Percentiles rank a stretch among this genome's conserved stretches.
Conservation (phyloP, 805 yeast species). For the Yarrowia bubula region DNA sequence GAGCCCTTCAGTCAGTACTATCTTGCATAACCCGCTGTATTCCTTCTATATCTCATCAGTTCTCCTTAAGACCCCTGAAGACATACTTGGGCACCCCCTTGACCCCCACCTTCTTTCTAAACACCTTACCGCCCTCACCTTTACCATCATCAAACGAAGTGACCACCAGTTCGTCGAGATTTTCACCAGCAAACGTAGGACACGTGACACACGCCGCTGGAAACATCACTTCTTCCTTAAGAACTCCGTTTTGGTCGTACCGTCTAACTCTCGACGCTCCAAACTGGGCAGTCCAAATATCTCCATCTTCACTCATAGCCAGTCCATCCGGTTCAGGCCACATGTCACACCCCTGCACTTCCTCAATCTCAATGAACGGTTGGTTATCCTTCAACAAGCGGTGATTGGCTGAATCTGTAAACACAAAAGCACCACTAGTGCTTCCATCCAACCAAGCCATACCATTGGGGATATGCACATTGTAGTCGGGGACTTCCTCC, state of each 20-base stretch:
- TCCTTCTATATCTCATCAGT: too few species aligned
- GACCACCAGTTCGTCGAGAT: constrained; percentile 58
- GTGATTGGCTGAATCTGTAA: constrained; percentile 54
- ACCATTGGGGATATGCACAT: constrained; percentile 67
- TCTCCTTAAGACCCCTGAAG: not conserved
- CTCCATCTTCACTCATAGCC: constrained; percentile 52
- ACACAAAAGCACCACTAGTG: constrained; percentile 43
- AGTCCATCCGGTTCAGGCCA: constrained; percentile 76
- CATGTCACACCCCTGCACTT: constrained; percentile 24
- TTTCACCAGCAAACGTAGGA: constrained; percentile 63
- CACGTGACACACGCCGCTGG: constrained; percentile 67
- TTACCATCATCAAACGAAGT: constrained; percentile 51
- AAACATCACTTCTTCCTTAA: constrained; percentile 51
- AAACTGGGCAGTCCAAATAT: constrained; percentile 68
- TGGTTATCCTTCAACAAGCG: constrained; percentile 40
- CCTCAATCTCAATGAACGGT: constrained; percentile 43
- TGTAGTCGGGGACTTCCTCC: constrained; percentile 40
- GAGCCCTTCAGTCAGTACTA: too few species aligned
- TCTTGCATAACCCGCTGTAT: too few species aligned
- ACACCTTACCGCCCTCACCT: constrained; percentile 35
- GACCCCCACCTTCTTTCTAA: constrained; percentile 33
- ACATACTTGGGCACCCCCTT: constrained; percentile 27
- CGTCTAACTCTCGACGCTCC: constrained; percentile 57
- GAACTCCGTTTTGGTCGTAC: constrained; percentile 48
- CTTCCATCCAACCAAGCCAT: constrained; percentile 51